Base-by-base conservation (phyloP, 2,329 filamentous ascomycete species). In the Furcasterigmium sp. region DNA sequence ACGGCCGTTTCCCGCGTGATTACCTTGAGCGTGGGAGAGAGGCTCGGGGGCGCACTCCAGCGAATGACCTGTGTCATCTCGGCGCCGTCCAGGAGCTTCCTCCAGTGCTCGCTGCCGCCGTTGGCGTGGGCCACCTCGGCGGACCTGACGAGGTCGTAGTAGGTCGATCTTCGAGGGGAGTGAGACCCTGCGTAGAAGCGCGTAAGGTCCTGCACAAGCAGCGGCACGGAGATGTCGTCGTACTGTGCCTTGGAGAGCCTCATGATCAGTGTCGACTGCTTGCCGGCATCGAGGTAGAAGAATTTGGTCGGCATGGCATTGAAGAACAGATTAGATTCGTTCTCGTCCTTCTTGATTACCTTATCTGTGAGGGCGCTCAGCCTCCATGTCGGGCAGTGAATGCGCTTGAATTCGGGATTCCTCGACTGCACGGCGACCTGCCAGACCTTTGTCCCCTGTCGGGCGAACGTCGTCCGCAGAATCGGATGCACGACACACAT, bases 401-500 rank as follows among this genome's bases (percentile, higher is more conserved):
- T 56, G 3, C 63, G 63, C 44, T 64, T 57, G 47, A 76, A 76
- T 2, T 70, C 63, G 1, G 70, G 62, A 3, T 55, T 58, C 50
- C 64, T 68, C 3, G 64, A 62, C 38, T 65, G 65, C 28, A 75
- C 54, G 26, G 70, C 65, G 0, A 72, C 70, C 52, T 78, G 74
- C 50, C 70, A 75, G 0, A 76, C 60, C 3, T 61, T 63, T 7
- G 71, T 64, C 10, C 67, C 63, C 37, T 75, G 65, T 0, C 64
- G 57, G 3, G 73, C 62, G 43, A 81, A 81, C 0, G 71, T 68
- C 0, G 78, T 79, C 18, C 76, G 71, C 8, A 82, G 63, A 21
- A 76, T 73, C 0, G 72, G 68, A 34, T 78, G 74, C 28, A 72
- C 60, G 26, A 57, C 56, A 0, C 61, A 59, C 8, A 78, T 60